phyloP scores from a whole-genome alignment of 768 basidiomycete genomes.

The Mycena epipterygia region DNA sequence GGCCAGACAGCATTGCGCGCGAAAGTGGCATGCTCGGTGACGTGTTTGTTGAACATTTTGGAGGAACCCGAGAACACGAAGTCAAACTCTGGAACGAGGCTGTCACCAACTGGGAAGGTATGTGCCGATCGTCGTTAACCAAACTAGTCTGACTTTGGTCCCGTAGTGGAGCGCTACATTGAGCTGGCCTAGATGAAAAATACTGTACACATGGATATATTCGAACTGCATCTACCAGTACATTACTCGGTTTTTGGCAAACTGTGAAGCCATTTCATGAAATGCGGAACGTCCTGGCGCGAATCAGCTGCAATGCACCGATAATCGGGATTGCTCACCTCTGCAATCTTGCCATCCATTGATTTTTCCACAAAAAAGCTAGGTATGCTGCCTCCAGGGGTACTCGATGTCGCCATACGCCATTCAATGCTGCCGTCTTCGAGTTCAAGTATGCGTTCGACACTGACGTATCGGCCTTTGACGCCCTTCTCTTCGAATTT shows the following conservation, averaged over 20 bases:
- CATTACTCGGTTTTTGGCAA: slow-evolving; percentile 35
- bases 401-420: slow-evolving; percentile 85
- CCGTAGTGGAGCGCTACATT: slow-evolving; percentile 85
- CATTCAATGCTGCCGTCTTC: slow-evolving; percentile 78
- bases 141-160: slow-evolving; percentile 30
- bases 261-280: slow-evolving; percentile 74
- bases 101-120: slow-evolving; percentile 96
- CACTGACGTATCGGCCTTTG: slow-evolving; percentile 77
- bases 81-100: slow-evolving; percentile 89
- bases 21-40: slow-evolving; percentile 82
- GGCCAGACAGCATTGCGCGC: slow-evolving; percentile 82
- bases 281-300: slow-evolving; percentile 78
- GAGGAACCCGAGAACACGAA: slow-evolving; percentile 95
- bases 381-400: slow-evolving; percentile 79
- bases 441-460: slow-evolving; percentile 75
- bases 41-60: slow-evolving; percentile 94
- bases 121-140: slow-evolving; percentile 39
- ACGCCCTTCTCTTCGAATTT: slow-evolving; percentile 75
- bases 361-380: slow-evolving; percentile 71
- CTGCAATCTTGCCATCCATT: slow-evolving; percentile 73
- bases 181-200: slow-evolving; percentile 69
- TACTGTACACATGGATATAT: background rate
- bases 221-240: background rate
- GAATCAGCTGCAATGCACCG: background rate
- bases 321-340: slow-evolving; percentile 53